phyloP scores from a whole-genome alignment of 768 basidiomycete species.

The Steccherinum ochraceum region DNA sequence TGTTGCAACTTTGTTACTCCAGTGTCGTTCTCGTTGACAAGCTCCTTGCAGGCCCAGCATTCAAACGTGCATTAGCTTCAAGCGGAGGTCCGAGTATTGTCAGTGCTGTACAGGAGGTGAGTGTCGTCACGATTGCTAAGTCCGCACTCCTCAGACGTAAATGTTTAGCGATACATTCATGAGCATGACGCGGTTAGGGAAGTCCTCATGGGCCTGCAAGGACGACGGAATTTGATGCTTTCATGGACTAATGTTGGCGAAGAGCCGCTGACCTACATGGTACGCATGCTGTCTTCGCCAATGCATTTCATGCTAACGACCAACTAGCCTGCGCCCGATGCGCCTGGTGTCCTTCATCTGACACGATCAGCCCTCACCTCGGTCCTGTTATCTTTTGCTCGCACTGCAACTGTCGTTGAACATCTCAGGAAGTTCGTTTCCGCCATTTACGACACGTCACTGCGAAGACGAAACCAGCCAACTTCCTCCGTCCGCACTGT shows the following conservation, averaged over 20 bases:
- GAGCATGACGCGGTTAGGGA: slow-evolving; percentile 78
- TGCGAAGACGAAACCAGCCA: neutral
- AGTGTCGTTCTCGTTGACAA: neutral
- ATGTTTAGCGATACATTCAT: slow-evolving; percentile 53
- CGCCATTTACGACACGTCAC: slow-evolving; percentile 34
- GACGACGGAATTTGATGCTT: slow-evolving; percentile 56
- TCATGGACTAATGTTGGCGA: slow-evolving; percentile 20
- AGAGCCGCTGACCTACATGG: slow-evolving; percentile 28
- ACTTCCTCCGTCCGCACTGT: slow-evolving; percentile 3
- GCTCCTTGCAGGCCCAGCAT: slow-evolving; percentile 36
- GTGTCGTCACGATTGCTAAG: neutral
- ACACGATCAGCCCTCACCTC: slow-evolving; percentile 64
- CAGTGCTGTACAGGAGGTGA: slow-evolving; percentile 38
- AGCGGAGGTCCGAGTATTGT: slow-evolving; percentile 31
- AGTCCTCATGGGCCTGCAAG: slow-evolving; percentile 70
- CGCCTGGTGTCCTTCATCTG: slow-evolving; percentile 60
- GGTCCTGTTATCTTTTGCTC: slow-evolving; percentile 51
- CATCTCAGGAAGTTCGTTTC: slow-evolving; percentile 59
- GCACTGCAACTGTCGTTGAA: slow-evolving; percentile 52
- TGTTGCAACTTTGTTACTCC: slow-evolving; percentile 6
- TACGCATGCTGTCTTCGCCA: slow-evolving; percentile 7
- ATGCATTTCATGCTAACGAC: neutral
- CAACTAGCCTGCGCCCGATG: slow-evolving; percentile 38
- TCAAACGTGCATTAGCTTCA: slow-evolving; percentile 32
- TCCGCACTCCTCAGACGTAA: neutral